Conservation (phyloP, 495 filamentous ascomycete genomes). For the Melanomma pulvis-pyrius region DNA sequence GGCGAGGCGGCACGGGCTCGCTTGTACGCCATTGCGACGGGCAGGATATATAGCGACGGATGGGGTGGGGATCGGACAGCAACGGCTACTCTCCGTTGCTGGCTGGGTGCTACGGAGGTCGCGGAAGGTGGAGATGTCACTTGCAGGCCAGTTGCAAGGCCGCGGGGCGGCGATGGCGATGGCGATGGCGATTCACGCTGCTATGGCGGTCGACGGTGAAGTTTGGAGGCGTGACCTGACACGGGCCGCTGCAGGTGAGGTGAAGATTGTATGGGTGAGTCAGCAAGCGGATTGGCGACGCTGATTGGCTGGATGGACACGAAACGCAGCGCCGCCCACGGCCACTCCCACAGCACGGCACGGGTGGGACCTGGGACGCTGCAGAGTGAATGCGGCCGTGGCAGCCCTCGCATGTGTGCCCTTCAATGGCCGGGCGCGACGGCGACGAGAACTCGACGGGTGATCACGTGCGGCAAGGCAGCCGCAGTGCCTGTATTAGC, state of each 20-base stretch:
- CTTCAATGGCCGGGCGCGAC: not conserved
- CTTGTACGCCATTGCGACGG: constrained; percentile 64
- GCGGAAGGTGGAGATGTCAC: no score
- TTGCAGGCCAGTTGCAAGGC: no score
- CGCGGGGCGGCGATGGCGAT: no score
- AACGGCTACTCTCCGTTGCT: no score
- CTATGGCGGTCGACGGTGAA: not conserved
- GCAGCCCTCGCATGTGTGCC: not conserved
- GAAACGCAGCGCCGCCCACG: not conserved
- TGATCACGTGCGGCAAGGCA: not conserved
- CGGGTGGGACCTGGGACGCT: no score
- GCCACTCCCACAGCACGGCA: not conserved
- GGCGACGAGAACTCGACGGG: not conserved
- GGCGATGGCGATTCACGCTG: no score
- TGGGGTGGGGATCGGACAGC: not conserved
- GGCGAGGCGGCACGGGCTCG: constrained; percentile 76
- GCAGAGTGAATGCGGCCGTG: no score
- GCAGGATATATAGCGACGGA: not conserved
- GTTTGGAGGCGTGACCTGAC: not conserved
- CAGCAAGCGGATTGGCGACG: not conserved
- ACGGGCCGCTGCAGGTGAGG: no score
- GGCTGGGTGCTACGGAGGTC: not conserved
- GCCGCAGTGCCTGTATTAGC: not conserved
- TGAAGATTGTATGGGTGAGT: no score
- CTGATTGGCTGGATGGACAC: not conserved